A percentile compares a stretch with the other conserved stretches of the same genome.
Conservation (phyloP, 192 early-diverging fungal species). For the Pilaira anomala region DNA sequence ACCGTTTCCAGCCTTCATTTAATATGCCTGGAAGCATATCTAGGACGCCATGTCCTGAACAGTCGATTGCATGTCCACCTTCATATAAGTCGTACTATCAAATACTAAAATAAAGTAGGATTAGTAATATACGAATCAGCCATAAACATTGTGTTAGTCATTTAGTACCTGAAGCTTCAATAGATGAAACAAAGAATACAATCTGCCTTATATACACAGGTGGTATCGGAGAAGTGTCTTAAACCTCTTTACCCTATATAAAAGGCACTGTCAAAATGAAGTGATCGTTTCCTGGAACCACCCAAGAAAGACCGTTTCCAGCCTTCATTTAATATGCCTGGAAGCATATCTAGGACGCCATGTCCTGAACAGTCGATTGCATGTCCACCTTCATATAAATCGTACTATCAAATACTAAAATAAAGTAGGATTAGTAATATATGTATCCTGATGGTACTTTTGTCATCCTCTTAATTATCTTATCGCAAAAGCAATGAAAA, state of each 20-base stretch:
- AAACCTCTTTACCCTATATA: neutral
- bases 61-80: neutral
- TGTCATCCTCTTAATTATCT: neutral
- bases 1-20: neutral
- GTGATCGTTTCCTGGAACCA: neutral
- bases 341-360: neutral
- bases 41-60: neutral
- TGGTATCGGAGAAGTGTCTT: neutral
- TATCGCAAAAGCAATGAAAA: constrained; percentile 1
- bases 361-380: constrained; percentile 5
- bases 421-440: neutral
- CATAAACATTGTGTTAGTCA: no score
- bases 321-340: neutral
- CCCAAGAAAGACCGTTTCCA: neutral
- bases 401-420: constrained; percentile 5
- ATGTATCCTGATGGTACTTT: neutral
- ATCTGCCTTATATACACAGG: neutral
- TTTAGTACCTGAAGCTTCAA: no score
- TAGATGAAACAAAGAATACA: no score
- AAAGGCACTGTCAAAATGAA: constrained; percentile 3
- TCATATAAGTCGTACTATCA: neutral
- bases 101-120: neutral
- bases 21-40: neutral
- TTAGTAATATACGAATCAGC: no score
- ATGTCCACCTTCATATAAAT: neutral